Base-by-base conservation (phyloP, 345 rosid species). In the Kandelia obovata region DNA sequence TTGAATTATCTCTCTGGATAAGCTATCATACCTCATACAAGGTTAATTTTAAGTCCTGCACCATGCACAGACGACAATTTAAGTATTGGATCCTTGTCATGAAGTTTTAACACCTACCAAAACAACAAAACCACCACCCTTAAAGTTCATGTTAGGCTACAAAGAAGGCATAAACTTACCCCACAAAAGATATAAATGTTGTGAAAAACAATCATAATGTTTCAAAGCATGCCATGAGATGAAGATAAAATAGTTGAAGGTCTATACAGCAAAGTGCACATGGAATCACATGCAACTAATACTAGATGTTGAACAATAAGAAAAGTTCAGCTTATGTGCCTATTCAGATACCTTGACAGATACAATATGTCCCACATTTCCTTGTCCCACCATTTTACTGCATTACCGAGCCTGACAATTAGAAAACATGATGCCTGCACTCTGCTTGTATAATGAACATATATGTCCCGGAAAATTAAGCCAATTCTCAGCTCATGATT, bases 231-330 rank as follows among this genome's bases (percentile, higher is more conserved):
- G 77, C 60, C 55, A 37, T 43, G 27, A 52, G 58, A 52, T 11
- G 53, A 17, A 61, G 52, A 43, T 27, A 23, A 61, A 16, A 46
- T 61, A 57, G 68, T 19, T 25, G 34, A 37, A 25, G 39, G 57
- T 32, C 67, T 68, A 55, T 47, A 31, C 31, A 43, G 74, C 79
- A 49, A 65, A 61, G 43, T 55, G 79, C 79, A 75, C 79, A 75
- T 72, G 77, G 79, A 57, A 75, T 75, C 79, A 72, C 77, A 75
- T 79, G 83, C 79, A 79, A 74, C 77, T 68, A 58, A 64, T 68
- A 65, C 52, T 67, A 62, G 64, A 46, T 23, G 27, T 46, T 58
- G 71, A 64, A 61, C 65, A 72, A 65, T 61, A 65, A 55, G 56
- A 61, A 76, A 66, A 68, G 64, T 34, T 47, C 58, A 68, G 75